Conservation (phyloP, 495 filamentous ascomycete species). For the Terfezia boudieri region DNA sequence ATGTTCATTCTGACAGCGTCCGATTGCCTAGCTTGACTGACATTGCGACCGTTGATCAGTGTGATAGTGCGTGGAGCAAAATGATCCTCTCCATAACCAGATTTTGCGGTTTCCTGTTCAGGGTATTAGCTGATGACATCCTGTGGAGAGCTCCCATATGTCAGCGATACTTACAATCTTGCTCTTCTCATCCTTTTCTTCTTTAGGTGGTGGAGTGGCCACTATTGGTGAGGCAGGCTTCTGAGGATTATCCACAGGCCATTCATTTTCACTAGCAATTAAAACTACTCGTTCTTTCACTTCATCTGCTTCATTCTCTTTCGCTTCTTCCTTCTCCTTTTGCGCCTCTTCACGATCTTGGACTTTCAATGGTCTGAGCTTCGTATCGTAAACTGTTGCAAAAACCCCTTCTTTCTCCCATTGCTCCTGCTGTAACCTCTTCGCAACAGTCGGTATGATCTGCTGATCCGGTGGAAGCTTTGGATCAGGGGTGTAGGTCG, state of each 20-base stretch:
- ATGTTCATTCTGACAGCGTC: not conserved
- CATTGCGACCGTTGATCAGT: not conserved
- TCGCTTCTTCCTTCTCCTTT: too few relatives aligned
- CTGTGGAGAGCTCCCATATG: not conserved
- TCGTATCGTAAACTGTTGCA: conserved; percentile 57
- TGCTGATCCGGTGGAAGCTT: conserved; percentile 87
- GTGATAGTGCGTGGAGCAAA: not conserved
- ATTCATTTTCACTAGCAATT: too few relatives aligned
- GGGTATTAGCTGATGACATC: too few relatives aligned
- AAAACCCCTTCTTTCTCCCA: conserved; percentile 79
- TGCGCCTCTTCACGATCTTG: not conserved
- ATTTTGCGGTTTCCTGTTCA: too few relatives aligned
- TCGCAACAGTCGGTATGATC: conserved; percentile 81
- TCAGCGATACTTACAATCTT: conserved; percentile 5
- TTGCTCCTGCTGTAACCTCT: conserved; percentile 75
- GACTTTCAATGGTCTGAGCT: conserved; percentile 53
- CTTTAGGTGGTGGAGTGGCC: too few relatives aligned
- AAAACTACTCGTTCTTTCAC: too few relatives aligned
- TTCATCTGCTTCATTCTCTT: too few relatives aligned
- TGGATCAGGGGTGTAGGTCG: conserved; percentile 89
- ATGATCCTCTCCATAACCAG: too few relatives aligned
- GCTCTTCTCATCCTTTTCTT: conserved; percentile 14
- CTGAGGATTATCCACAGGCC: too few relatives aligned
- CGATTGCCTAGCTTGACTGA: not conserved
- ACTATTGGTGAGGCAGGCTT: too few relatives aligned